A percentile compares a stretch with the other conserved stretches of the same genome.
Evolutionary conservation across 164 flowering plant species (phyloP).

Genomic region (Macadamia tetraphylla): DNA sequence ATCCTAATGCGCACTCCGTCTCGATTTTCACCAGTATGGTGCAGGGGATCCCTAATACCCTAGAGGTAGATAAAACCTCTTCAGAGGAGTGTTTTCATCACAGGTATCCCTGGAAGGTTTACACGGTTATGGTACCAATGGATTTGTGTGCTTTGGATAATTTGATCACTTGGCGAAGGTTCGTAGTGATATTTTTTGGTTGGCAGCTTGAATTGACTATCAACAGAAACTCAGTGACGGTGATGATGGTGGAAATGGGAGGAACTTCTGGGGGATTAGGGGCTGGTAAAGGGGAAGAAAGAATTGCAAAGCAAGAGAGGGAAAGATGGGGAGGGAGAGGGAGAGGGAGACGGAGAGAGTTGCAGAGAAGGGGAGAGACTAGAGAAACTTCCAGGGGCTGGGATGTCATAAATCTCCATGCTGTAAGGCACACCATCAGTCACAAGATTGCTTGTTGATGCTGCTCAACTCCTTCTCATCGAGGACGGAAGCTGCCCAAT

Average conservation of each 20-base stretch:
- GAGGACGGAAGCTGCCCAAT: conserved; percentile 85
- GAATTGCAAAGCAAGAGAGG: no score
- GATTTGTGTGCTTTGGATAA: conserved; percentile 92
- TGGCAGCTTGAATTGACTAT: conserved; percentile 72
- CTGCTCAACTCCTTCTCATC: conserved; percentile 82
- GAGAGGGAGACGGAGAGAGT: no score
- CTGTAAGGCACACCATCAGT: conserved; percentile 93
- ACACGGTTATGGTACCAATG: conserved; percentile 75
- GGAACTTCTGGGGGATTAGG: conserved; percentile 29
- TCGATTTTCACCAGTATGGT: conserved; percentile 84
- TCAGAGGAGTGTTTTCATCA: conserved; percentile 74
- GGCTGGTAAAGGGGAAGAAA: no score
- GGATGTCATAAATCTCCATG: conserved; percentile 82
- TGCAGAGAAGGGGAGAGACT: no score
- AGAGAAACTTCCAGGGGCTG: no score
- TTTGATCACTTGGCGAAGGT: conserved; percentile 66
- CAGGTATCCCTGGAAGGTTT: conserved; percentile 91
- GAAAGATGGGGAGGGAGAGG: no score
- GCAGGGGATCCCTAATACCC: conserved; percentile 72
- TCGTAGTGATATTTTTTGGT: conserved; percentile 72
- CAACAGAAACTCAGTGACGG: conserved; percentile 30
- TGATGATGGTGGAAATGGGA: conserved; percentile 28
- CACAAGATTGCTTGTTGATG: conserved; percentile 80
- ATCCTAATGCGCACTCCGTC: conserved; percentile 48
- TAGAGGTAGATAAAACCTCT: conserved; percentile 51